Base-by-base conservation (phyloP, 2,329 filamentous ascomycete species). In the Teratosphaeriaceae sp. region DNA sequence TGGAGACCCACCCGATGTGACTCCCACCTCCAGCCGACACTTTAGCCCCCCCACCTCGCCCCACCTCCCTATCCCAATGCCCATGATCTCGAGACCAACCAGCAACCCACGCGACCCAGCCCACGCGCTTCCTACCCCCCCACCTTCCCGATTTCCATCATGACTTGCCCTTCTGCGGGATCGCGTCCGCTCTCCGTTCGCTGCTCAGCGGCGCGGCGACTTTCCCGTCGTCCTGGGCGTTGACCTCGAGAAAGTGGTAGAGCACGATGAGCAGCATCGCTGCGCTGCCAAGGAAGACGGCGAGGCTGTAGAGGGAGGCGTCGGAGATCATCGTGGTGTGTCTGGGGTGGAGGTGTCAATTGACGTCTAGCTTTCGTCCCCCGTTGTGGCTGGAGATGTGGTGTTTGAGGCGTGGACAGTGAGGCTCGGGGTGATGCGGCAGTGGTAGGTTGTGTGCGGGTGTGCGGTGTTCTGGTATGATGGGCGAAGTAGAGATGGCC, bases 181-280 rank as follows among this genome's bases (percentile, higher is more conserved):
- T 41, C 18, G 57, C 51, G 42, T 64, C 61, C 12, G 54, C 56
- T 47, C 55, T 62, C 43, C 61, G 54, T 48, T 59, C 52, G 26
- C 46, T 50, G 41, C 57, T 57, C 5, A 42, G 13, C 20, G n/a
- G n/a, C n/a, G n/a, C n/a, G n/a, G 61, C 34, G 7, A 33, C 38
- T n/a, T 45, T 42, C 12, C 24, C 40, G 31, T 71, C 67, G 45
- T 82, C 76, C 52, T 76, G 73, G n/a, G 87, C 79, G 62, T 98
- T 97, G 71, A 95, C 79, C 65, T 97, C 90, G 58, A 98, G 81
- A 70, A 94, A 97, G 67, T 97, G 88, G 69, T 98, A 97, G 21
- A 94, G 69, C 22, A 98, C 81, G 53, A 97, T 96, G 49, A 98
- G 76, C 34, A 96, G 73, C 86, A 97, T 90, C 50, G 90, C 81